phyloP scores from a whole-genome alignment of 2,329 filamentous ascomycete species.

The Colletotrichum truncatum region DNA sequence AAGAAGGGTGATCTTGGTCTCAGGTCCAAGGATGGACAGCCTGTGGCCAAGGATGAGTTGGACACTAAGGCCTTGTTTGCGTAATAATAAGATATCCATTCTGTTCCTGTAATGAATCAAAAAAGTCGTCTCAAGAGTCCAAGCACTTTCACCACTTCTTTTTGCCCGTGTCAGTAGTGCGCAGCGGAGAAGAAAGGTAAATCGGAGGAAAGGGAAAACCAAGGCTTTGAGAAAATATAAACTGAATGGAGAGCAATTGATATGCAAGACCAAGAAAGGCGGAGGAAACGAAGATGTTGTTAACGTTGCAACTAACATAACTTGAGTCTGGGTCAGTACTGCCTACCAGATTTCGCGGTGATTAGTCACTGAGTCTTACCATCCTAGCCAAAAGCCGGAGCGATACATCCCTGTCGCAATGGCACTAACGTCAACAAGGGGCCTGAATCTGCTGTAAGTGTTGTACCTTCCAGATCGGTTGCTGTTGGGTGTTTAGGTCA shows the following conservation, averaged over 20 bases:
- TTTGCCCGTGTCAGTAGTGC: no score
- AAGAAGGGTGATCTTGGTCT: constrained; percentile 84
- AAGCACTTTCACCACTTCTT: no score
- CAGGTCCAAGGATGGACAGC: constrained; percentile 70
- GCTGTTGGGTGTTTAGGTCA: constrained; percentile 16
- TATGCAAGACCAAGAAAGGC: no score
- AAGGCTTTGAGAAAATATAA: no score
- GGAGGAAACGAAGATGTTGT: no score
- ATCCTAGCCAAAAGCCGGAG: constrained; percentile 6
- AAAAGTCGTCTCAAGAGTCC: not conserved
- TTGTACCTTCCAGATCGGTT: not conserved
- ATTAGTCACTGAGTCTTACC: not conserved
- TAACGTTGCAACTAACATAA: no score
- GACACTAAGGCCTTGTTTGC: constrained; percentile 82
- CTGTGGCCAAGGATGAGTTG: constrained; percentile 72
- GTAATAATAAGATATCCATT: constrained; percentile 47
- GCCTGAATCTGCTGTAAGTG: not conserved
- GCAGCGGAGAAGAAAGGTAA: no score
- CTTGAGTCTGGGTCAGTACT: no score
- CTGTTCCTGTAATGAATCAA: not conserved
- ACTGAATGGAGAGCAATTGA: no score
- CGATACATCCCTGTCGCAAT: constrained; percentile 2
- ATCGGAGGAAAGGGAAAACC: no score
- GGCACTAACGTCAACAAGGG: constrained; percentile 5
- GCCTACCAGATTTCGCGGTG: not conserved